phyloP scores from a whole-genome alignment of 139 green algal genomes.

The Zygnema circumcarinatum region DNA sequence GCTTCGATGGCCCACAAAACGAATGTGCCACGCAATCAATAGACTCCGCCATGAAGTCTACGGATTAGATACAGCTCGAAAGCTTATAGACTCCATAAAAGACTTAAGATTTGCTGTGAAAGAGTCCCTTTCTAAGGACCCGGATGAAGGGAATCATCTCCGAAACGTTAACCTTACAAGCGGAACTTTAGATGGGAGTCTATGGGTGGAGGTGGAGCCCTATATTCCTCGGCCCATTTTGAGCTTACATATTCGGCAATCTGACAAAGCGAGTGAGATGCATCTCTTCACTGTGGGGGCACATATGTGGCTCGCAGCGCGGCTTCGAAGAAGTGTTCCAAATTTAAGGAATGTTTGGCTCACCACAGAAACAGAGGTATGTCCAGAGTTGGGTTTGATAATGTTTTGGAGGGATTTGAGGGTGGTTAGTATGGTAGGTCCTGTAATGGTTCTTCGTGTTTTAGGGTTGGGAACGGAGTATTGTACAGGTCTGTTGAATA shows the following conservation, averaged over 20 bases:
- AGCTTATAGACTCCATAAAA: no score
- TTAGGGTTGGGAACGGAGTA: no score
- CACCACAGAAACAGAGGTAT: constrained; percentile 48
- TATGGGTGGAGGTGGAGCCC: constrained; percentile 9
- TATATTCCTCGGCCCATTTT: constrained; percentile 33
- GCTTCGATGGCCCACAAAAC: constrained; percentile 21
- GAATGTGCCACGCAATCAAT: constrained; percentile 52
- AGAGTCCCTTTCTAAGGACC: no score
- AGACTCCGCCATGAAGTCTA: constrained; percentile 23
- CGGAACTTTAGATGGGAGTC: no score
- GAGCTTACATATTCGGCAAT: constrained; percentile 29
- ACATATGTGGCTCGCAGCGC: constrained; percentile 9
- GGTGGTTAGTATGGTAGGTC: no score
- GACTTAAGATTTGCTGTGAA: no score
- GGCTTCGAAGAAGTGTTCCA: constrained; percentile 1
- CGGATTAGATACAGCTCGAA: constrained; percentile 1
- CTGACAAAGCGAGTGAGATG: constrained; percentile 44
- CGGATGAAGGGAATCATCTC: no score
- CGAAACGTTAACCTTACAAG: no score
- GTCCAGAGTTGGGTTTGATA: no score
- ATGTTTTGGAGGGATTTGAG: no score
- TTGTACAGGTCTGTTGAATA: no score
- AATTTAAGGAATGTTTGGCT: constrained; percentile 27
- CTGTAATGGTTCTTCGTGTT: no score
- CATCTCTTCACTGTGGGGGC: constrained; percentile 4